A percentile compares a stretch with the other conserved stretches of the same genome.
Evolutionary conservation across 495 filamentous ascomycete genomes (phyloP).

Genomic region (Podospora sp.): DNA sequence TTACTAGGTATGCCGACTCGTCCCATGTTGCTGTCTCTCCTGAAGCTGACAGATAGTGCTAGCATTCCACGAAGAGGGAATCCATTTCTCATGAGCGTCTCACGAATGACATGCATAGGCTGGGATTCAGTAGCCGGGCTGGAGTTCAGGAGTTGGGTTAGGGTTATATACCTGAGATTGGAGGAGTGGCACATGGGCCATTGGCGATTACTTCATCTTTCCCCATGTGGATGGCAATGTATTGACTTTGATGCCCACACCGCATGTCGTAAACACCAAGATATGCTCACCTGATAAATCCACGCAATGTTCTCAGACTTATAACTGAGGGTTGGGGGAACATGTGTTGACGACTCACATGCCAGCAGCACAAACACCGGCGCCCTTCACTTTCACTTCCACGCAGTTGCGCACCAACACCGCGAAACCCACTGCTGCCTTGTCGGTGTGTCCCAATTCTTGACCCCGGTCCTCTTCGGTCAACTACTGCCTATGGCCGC

Average conservation of each 20-base stretch:
- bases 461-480: not conserved
- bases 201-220: not conserved
- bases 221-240: no score
- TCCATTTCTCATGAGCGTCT: constrained; percentile 80
- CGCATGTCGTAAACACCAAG: no score
- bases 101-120: not conserved
- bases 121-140: not conserved
- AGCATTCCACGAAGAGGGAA: constrained; percentile 82
- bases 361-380: no score
- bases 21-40: not conserved
- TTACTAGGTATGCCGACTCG: constrained; percentile 34
- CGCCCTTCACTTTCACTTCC: no score
- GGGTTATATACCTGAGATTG: not conserved
- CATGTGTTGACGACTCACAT: no score
- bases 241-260: no score
- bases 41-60: constrained; percentile 25
- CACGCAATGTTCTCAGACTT: no score
- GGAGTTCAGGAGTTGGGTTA: constrained; percentile 5
- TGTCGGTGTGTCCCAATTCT: not conserved
- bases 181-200: not conserved
- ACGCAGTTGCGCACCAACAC: no score
- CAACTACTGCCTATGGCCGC: not conserved
- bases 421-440: not conserved
- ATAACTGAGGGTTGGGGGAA: no score
- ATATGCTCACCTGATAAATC: no score